Base-by-base conservation (phyloP, 2,329 filamentous ascomycete genomes). In the Trichoderma cornu-damae region DNA sequence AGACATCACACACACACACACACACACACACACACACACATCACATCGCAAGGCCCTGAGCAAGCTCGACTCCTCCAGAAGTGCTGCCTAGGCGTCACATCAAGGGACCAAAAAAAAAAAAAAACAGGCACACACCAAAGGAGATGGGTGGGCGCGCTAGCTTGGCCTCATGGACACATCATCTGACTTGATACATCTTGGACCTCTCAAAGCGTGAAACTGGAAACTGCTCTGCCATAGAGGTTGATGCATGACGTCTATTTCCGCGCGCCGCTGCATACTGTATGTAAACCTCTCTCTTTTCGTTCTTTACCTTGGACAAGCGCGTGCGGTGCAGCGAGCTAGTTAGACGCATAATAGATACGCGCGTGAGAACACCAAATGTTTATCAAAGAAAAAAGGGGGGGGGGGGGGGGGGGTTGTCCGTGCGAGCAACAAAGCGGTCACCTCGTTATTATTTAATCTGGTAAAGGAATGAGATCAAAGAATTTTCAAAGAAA, bases 141-240 rank as follows among this genome's bases (percentile, higher is more conserved):
- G 38, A 44, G 40, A 53, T 46, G 52, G n/a, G 57, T 61, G 57
- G 57, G 57, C 46, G 53, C 55, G n/a, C 47, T 50, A 42, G 50
- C 37, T 18, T 6, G 57, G 24, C 53, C 59, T 54, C 61, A 62
- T 62, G 61, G 50, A 30, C 61, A 18, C 49, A 44, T 62, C 61
- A 62, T 59, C 43, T 62, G 61, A 62, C 61, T 52, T 37, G 48
- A n/a, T 55, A 54, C 60, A 51, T 59, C 18, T 38, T 42, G 12
- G 32, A 48, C 18, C 24, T 49, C 18, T 59, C 53, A 37, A n/a
- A n/a, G n/a, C n/a, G 46, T 57, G 51, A 20, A 16, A 22, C 12
- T 12, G 35, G 6, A 16, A 40, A 3, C 24, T 51, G 24, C 26
- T 18, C 11, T 14, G n/a, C 9, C 16, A 12, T n/a, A 6, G 34